Percentiles rank a stretch among this genome's conserved stretches.
Conservation (phyloP, 2,329 filamentous ascomycete genomes). For the Macrophomina phaseolina region DNA sequence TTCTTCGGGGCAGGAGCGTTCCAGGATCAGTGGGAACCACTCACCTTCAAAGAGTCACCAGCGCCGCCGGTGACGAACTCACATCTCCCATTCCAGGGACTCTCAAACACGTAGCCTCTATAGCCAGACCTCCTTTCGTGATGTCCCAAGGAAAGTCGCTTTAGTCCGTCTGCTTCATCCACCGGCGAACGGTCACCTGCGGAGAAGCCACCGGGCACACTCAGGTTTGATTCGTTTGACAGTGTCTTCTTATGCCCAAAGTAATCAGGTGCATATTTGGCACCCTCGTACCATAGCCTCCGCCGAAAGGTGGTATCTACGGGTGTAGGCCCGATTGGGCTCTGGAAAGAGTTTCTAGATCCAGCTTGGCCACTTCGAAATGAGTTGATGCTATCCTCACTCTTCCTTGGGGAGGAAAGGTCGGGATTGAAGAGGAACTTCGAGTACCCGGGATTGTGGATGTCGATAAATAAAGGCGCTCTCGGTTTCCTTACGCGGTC, state of each 20-base stretch:
- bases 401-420: conserved; percentile 20
- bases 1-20: too few relatives aligned
- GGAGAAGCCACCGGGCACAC: conserved; percentile 41
- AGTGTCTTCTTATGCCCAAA: conserved; percentile 48
- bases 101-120: conserved; percentile 74
- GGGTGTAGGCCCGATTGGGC: conserved; percentile 28
- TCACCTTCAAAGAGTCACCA: conserved; percentile 70
- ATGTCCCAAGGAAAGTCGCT: conserved; percentile 41
- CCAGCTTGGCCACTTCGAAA: conserved; percentile 4
- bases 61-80: conserved; percentile 80
- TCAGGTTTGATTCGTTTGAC: conserved; percentile 47
- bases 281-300: conserved; percentile 56
- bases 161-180: background rate
- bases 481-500: conserved; percentile 41
- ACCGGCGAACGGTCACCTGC: conserved; percentile 5
- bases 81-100: conserved; percentile 86
- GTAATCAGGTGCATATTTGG: conserved; percentile 43
- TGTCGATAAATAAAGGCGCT: conserved; percentile 58
- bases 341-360: conserved; percentile 27
- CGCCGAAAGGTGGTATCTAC: conserved; percentile 47
- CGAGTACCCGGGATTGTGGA: conserved; percentile 65
- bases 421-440: conserved; percentile 54
- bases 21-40: background rate
- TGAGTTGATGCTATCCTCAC: conserved; percentile 16
- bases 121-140: conserved; percentile 57